Conservation (phyloP, 257 asterid genomes). For the Nicotiana sylvestris region DNA sequence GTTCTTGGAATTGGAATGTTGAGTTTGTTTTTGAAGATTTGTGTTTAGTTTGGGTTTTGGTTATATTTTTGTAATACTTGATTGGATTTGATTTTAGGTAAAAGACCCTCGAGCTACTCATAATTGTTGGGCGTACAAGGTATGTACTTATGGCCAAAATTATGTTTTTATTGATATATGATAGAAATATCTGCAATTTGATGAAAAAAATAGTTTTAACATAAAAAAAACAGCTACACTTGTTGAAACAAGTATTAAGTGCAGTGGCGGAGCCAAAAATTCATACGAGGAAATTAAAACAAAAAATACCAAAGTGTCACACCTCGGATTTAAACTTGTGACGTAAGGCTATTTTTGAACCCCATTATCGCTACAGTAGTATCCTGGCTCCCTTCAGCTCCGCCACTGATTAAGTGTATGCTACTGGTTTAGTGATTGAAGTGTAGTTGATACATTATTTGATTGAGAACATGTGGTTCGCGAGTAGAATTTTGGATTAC, state of each 20-base stretch:
- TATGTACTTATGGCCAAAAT: conserved; percentile 20
- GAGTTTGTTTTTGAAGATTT: not conserved
- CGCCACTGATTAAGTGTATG: not conserved
- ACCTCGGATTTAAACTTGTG: too few species aligned
- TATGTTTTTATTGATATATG: not conserved
- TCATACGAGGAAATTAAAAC: too few species aligned
- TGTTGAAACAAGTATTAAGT: not conserved
- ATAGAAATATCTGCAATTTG: not conserved
- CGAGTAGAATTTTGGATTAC: not conserved
- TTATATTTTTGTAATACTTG: not conserved
- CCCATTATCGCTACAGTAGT: too few species aligned
- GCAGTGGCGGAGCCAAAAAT: too few species aligned
- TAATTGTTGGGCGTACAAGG: conserved; percentile 99
- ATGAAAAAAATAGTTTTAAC: not conserved
- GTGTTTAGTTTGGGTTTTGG: not conserved
- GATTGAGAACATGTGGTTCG: not conserved
- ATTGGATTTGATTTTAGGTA: conserved; percentile 40
- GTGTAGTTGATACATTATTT: not conserved
- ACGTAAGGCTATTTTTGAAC: too few species aligned
- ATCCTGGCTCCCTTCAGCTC: too few species aligned
- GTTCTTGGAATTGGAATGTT: not conserved
- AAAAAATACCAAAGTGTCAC: too few species aligned
- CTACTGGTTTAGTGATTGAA: not conserved
- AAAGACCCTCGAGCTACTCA: conserved; percentile 83
- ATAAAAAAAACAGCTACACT: not conserved